These are phyloP conservation scores for Parmelia sp. DNA, from an alignment of 495 filamentous ascomycete genomes.

Conservation along the genomic window DNA sequence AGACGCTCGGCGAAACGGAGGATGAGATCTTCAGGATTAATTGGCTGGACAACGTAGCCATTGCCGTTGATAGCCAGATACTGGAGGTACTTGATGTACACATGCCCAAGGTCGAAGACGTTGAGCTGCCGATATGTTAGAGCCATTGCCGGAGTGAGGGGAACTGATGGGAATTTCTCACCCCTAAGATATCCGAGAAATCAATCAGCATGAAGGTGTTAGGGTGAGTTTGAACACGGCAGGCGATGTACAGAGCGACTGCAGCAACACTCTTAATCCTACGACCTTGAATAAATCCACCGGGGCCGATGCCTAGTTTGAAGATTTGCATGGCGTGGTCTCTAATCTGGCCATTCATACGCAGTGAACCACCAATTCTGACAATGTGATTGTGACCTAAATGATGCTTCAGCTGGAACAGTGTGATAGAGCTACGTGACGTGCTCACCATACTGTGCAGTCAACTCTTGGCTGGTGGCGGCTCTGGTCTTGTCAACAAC, in stretches of 20 bases:
- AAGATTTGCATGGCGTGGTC: conserved; percentile 65
- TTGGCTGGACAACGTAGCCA: conserved; percentile 47
- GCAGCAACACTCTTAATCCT: conserved; percentile 76
- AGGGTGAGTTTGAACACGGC: conserved; percentile 53
- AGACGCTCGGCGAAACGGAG: conserved; percentile 81
- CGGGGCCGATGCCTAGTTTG: conserved; percentile 58
- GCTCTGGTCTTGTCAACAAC: conserved; percentile 47
- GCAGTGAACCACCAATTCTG: conserved; percentile 35
- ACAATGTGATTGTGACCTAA: conserved; percentile 17
- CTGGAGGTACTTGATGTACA: conserved; percentile 50
- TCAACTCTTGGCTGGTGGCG: conserved; percentile 58
- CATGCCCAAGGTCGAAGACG: conserved; percentile 82
- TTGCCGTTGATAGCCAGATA: conserved; percentile 53
- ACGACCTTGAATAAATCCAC: conserved; percentile 78
- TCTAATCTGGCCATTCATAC: conserved; percentile 51
- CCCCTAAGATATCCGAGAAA: conserved; percentile 74
- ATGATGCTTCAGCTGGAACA: not conserved
- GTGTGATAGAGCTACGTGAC: not conserved
- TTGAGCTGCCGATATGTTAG: conserved; percentile 55
- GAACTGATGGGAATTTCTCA: conserved; percentile 23
- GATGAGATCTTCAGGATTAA: conserved; percentile 80
- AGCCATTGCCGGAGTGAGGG: not conserved
- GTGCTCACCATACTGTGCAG: conserved; percentile 53
- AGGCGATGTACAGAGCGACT: conserved; percentile 80
- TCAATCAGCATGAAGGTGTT: conserved; percentile 82